Percentiles rank a stretch among this genome's conserved stretches.
These are phyloP conservation scores for Myrica gale DNA, from an alignment of 306 rosid species.

Conservation along the genomic window DNA sequence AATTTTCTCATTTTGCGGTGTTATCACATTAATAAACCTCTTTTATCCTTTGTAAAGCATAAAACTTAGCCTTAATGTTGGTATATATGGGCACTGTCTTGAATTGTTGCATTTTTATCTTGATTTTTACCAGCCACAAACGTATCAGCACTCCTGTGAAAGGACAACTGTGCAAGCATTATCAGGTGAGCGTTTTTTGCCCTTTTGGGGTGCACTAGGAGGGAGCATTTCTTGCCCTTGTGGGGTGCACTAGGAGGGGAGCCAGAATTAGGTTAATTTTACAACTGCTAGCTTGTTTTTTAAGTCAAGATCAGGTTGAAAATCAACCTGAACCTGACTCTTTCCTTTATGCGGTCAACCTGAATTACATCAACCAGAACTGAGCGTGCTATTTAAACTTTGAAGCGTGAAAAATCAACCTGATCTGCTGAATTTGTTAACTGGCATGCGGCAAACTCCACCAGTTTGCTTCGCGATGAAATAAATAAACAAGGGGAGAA, in stretches of 20 bases:
- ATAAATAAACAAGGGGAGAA: not conserved
- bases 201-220: not conserved
- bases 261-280: not conserved
- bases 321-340: not conserved
- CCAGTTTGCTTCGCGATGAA: not conserved
- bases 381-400: not conserved
- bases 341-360: not conserved
- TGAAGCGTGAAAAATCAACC: not conserved
- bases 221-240: not conserved
- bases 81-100: not conserved
- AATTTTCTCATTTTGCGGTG: not conserved
- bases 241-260: not conserved
- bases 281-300: not conserved
- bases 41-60: not conserved
- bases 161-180: conserved; percentile 13
- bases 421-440: not conserved
- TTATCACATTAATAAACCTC: not conserved
- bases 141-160: conserved; percentile 7
- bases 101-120: not conserved
- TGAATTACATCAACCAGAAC: not conserved
- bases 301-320: not conserved
- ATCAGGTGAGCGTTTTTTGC: not conserved
- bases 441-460: not conserved
- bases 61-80: not conserved
- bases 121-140: conserved; percentile 6